Evolutionary conservation across 352 stramenopile genomes (phyloP).

Genomic region (Peronospora belbahrii): DNA sequence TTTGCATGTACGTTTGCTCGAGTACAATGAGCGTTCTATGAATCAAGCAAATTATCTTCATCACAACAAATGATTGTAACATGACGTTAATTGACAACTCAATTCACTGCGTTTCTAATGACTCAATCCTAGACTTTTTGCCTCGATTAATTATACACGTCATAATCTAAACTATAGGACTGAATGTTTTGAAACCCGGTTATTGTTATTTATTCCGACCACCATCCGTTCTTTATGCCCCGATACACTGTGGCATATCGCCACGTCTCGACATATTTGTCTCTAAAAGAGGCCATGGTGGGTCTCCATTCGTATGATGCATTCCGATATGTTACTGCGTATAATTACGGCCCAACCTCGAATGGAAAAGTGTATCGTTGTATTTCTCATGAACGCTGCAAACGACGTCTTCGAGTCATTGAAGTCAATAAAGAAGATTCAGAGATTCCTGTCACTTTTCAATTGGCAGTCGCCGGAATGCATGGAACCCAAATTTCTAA

Average conservation of each 20-base stretch:
- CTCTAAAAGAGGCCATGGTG: constrained; percentile 10
- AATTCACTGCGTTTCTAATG: too few species aligned
- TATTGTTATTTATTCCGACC: too few species aligned
- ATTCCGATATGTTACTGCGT: constrained; percentile 15
- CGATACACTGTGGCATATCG: constrained; percentile 1
- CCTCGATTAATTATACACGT: too few species aligned
- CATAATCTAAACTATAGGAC: too few species aligned
- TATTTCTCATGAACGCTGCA: constrained; percentile 15
- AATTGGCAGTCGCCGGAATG: constrained; percentile 3
- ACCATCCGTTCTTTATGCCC: constrained; percentile 1
- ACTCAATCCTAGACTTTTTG: too few species aligned
- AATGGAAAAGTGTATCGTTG: constrained; percentile 20
- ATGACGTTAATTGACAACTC: too few species aligned
- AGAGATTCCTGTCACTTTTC: constrained; percentile 20
- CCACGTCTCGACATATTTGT: constrained; percentile 15
- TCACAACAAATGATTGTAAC: too few species aligned
- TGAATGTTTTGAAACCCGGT: too few species aligned
- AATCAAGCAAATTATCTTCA: too few species aligned
- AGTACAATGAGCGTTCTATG: too few species aligned
- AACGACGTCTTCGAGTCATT: constrained; percentile 9
- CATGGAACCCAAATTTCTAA: constrained; percentile 13
- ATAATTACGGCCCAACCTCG: constrained; percentile 18
- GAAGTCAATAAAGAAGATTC: constrained; percentile 11
- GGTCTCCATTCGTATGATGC: constrained; percentile 13
- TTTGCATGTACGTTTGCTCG: too few species aligned